Conservation (phyloP, 768 basidiomycete species). For the Mycena venus region DNA sequence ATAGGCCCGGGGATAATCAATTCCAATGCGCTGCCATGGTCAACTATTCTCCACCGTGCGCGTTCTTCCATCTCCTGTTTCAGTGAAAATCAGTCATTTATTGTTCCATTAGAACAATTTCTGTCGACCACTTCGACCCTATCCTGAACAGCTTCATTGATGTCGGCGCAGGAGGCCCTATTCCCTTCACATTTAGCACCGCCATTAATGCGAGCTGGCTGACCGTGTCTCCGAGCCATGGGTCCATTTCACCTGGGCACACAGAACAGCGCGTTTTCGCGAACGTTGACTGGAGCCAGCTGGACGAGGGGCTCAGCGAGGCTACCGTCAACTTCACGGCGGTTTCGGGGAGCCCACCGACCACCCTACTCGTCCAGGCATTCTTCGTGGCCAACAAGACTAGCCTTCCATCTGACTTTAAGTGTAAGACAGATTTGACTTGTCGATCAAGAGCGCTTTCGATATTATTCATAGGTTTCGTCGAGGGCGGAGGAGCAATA, state of each 20-base stretch:
- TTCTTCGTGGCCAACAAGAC: slow-evolving; percentile 55
- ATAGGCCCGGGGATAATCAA: slow-evolving; percentile 76
- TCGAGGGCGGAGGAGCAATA: slow-evolving; percentile 73
- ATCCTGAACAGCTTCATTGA: slow-evolving; percentile 70
- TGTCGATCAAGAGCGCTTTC: too few species aligned
- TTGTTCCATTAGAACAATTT: too few species aligned
- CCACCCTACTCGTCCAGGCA: slow-evolving; percentile 43
- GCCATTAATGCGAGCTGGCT: slow-evolving; percentile 67
- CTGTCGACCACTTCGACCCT: slow-evolving; percentile 73
- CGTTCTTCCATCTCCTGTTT: too few species aligned
- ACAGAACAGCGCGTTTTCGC: slow-evolving; percentile 69
- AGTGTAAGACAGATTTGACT: slow-evolving; percentile 54
- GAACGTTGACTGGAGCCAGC: slow-evolving; percentile 72
- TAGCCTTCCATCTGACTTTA: slow-evolving; percentile 57
- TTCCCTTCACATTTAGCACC: slow-evolving; percentile 67
- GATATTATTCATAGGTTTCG: too few species aligned
- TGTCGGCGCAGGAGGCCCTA: slow-evolving; percentile 71
- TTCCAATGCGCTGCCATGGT: slow-evolving; percentile 64
- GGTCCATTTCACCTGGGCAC: slow-evolving; percentile 59
- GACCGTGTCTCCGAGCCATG: slow-evolving; percentile 58
- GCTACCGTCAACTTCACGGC: slow-evolving; percentile 63
- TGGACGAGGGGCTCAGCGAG: slow-evolving; percentile 51
- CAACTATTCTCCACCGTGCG: slow-evolving; percentile 56
- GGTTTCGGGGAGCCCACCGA: slow-evolving; percentile 54
- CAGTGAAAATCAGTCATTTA: too few species aligned